Evolutionary conservation across 2,329 filamentous ascomycete genomes (phyloP), one percentile per base, ranked within the genome.

Genomic region (Fonsecaea monophora): DNA sequence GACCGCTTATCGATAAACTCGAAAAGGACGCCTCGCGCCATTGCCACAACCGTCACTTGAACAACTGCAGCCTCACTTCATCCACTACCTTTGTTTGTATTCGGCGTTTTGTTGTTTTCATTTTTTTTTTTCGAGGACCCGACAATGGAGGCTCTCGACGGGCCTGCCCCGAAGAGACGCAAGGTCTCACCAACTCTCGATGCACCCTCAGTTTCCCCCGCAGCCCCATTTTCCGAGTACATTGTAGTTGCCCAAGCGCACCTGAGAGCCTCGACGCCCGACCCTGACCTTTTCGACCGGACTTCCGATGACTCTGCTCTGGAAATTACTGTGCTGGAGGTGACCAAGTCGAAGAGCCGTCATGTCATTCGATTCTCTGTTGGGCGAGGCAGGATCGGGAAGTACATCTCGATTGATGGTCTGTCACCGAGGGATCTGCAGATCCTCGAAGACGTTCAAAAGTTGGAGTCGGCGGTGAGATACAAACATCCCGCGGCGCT

Each of bases 171-270:
- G n/a, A 68, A 68, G 18, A 50, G 67, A 53, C 64, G 67, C 12
- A 63, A 53, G 53, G 40, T 66, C 13, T 53, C 60, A 2, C 30
- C 30, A 30, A 35, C 58, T 21, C n/a, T 45, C 35, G 56, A 40
- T 30, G 30, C 9, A 30, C 38, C 50, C 4, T 42, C 38, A 21
- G 30, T 30, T 34, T 40, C 38, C 37, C 65, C 18, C 65, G 60
- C 30, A 15, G 48, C 62, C 21, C 65, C 65, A 32, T 70, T 70
- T 42, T 62, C 56, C 4, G n/a, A 48, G 10, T 70, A 70, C 48
- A 5, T 64, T n/a, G 35, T 62, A 32, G 21, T 70, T 18, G 68
- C 65, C 9, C 59, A 53, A 18, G 35, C 59, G 18, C 58, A 10
- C n/a, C 48, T 62, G 25, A 12, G 48, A 13, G 60, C 58, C 35